Percentiles rank a stretch among this genome's conserved stretches.
Conservation (phyloP, 192 early-diverging fungal genomes). For the Entophlyctis helioformis region DNA sequence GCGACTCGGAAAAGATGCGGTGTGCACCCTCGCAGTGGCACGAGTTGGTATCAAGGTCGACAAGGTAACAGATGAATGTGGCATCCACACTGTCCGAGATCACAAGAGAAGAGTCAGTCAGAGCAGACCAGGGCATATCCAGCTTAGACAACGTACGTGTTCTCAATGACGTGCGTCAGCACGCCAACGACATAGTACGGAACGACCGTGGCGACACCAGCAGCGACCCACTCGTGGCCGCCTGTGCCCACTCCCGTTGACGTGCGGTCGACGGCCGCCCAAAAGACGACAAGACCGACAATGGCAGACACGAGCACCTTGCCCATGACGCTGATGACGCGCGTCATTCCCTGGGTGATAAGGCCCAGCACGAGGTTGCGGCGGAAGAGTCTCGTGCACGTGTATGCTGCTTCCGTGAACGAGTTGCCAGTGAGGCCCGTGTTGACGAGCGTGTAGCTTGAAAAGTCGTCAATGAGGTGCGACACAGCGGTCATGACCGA, state of each 20-base stretch:
- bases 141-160: conserved; percentile 47
- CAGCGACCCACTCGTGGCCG: conserved; percentile 46
- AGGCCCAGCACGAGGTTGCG: conserved; percentile 61
- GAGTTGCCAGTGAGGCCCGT: conserved; percentile 57
- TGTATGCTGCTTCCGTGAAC: conserved; percentile 39
- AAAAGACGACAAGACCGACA: conserved; percentile 47
- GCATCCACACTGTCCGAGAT: conserved; percentile 50
- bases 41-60: conserved; percentile 57
- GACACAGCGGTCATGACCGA: conserved; percentile 8
- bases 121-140: too few relatives aligned
- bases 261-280: conserved; percentile 27
- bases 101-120: not conserved
- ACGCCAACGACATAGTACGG: conserved; percentile 47
- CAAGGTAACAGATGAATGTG: conserved; percentile 65
- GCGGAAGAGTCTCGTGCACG: conserved; percentile 58
- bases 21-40: conserved; percentile 29
- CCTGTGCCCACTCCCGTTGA: not conserved
- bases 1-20: conserved; percentile 17
- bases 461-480: conserved; percentile 14
- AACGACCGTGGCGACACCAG: conserved; percentile 9
- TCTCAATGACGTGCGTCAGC: conserved; percentile 57
- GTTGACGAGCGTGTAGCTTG: conserved; percentile 55
- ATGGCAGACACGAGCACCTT: conserved; percentile 38
- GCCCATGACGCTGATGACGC: conserved; percentile 45
- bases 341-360: conserved; percentile 34